Evolutionary conservation across 345 rosid species (phyloP).

Genomic region (Heritiera fomes): DNA sequence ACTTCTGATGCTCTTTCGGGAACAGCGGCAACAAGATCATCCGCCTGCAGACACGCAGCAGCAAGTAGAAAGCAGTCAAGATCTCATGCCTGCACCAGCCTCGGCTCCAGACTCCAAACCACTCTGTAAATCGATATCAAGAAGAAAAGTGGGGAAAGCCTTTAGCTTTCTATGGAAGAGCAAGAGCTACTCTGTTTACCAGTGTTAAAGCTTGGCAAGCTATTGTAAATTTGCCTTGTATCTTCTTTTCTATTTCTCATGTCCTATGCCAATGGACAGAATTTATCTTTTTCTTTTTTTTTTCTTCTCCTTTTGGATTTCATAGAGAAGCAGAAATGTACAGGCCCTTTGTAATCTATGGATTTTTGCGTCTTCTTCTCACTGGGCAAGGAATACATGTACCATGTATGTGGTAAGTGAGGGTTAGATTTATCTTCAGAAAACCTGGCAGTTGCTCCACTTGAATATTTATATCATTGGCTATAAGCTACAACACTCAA

Average conservation of each 20-base stretch:
- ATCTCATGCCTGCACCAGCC: constrained; percentile 29
- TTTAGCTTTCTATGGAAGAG: constrained; percentile 84
- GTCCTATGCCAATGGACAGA: constrained; percentile 29
- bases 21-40: constrained; percentile 86
- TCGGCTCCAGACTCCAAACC: constrained; percentile 55
- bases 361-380: constrained; percentile 26
- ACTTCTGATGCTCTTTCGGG: constrained; percentile 84
- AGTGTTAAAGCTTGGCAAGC: constrained; percentile 34
- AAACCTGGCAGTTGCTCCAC: neutral
- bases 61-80: constrained; percentile 39
- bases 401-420: constrained; percentile 15
- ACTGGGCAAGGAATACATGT: constrained; percentile 29
- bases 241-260: constrained; percentile 36
- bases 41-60: constrained; percentile 38
- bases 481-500: neutral
- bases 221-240: constrained; percentile 48
- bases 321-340: constrained; percentile 56
- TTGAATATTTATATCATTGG: neutral
- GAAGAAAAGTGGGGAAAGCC: constrained; percentile 70
- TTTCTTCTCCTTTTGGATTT: constrained; percentile 27
- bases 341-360: constrained; percentile 49
- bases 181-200: constrained; percentile 78
- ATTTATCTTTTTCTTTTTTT: constrained; percentile 19
- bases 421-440: neutral
- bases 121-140: constrained; percentile 64